phyloP scores from a whole-genome alignment of 176 grass and related monocot species.

The Aegilops longissima region DNA sequence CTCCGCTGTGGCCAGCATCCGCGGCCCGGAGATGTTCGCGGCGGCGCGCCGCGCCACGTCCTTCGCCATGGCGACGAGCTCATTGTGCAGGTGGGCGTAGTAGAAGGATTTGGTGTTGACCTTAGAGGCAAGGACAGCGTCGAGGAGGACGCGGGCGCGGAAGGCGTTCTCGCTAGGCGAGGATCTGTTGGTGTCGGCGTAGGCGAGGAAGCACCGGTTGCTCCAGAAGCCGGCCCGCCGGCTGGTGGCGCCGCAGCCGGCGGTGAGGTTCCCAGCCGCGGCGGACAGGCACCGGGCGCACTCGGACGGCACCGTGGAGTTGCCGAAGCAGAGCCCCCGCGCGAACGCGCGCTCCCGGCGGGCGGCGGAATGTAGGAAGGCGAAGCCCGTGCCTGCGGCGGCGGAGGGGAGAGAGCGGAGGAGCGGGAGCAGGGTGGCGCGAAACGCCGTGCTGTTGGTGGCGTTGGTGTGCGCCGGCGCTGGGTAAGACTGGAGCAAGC shows the following conservation, averaged over 20 bases:
- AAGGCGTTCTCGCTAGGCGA: background rate
- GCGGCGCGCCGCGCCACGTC: background rate
- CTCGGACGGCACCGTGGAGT: background rate
- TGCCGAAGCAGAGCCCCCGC: slow-evolving; percentile 1
- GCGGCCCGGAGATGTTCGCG: background rate
- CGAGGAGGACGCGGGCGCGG: background rate
- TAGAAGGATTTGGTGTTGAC: background rate
- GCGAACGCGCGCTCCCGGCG: background rate
- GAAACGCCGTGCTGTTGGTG: background rate
- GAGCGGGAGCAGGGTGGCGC: background rate
- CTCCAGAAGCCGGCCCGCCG: background rate
- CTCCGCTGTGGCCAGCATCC: background rate
- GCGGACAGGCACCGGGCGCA: background rate
- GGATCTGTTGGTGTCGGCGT: background rate
- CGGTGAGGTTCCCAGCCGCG: background rate
- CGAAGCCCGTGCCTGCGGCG: background rate
- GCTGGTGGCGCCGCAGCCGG: background rate
- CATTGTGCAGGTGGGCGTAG: background rate
- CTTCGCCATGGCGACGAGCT: background rate
- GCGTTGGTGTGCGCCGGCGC: background rate
- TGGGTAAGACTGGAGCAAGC: background rate
- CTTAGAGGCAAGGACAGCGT: background rate
- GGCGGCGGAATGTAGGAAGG: background rate
- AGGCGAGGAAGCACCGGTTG: background rate
- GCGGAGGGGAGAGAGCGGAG: background rate